A percentile compares a stretch with the other conserved stretches of the same genome.
Evolutionary conservation across 2,329 filamentous ascomycete species (phyloP).

Genomic region (Colletotrichum somersetense): DNA sequence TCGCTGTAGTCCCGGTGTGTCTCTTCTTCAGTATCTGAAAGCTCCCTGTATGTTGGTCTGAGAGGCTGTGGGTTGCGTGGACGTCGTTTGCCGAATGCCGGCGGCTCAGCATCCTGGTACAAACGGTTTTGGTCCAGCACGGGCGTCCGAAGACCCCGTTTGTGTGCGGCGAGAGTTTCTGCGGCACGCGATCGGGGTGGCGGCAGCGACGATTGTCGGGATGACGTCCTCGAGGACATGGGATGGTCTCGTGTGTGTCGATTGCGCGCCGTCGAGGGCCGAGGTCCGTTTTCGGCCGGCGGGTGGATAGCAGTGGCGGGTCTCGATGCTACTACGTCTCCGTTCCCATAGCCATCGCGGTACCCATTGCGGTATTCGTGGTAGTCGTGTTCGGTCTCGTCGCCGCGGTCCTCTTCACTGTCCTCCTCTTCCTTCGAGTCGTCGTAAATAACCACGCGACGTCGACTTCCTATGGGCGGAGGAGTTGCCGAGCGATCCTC

Average conservation of each 20-base stretch:
- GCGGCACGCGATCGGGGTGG: slow-evolving; percentile 10
- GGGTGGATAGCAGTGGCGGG: slow-evolving; percentile 18
- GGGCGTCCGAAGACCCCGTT: slow-evolving; percentile 27
- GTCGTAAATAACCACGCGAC: slow-evolving; percentile 27
- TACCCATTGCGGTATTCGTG: slow-evolving; percentile 13
- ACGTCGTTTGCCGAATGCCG: slow-evolving; percentile 31
- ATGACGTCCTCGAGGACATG: neutral
- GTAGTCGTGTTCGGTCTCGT: neutral
- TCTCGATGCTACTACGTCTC: slow-evolving; percentile 9
- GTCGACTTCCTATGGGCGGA: slow-evolving; percentile 31
- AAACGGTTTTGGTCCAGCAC: slow-evolving; percentile 26
- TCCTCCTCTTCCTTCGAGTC: slow-evolving; percentile 26
- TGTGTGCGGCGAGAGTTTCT: slow-evolving; percentile 22
- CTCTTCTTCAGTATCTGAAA: slow-evolving; percentile 21
- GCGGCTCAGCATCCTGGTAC: slow-evolving; percentile 36
- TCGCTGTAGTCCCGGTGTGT: slow-evolving; percentile 4
- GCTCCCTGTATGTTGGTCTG: slow-evolving; percentile 2
- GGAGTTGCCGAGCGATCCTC: slow-evolving; percentile 27
- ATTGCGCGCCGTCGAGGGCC: neutral
- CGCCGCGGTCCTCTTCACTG: neutral
- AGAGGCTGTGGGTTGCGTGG: slow-evolving; percentile 2
- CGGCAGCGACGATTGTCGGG: slow-evolving; percentile 21
- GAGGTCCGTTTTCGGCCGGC: slow-evolving; percentile 1
- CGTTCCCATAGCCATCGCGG: neutral
- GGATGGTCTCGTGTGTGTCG: neutral